Base-by-base conservation (phyloP, 169 alveolate genomes). In the Cyclospora cayetanensis region DNA sequence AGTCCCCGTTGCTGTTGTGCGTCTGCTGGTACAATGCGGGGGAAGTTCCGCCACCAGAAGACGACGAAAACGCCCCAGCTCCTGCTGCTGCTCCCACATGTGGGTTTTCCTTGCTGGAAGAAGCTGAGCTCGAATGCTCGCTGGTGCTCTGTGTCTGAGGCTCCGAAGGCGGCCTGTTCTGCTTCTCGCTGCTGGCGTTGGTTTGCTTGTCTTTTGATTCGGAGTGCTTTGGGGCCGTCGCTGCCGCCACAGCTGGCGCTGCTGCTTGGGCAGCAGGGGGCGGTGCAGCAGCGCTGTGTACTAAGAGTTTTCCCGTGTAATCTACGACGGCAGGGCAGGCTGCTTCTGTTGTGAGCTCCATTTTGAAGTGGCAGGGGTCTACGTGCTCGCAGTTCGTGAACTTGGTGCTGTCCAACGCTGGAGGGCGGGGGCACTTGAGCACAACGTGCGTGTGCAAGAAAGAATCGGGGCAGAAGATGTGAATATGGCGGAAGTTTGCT, bases 311-410 rank as follows among this genome's bases (percentile, higher is more conserved):
- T 66, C 50, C n/a, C 25, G 18, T 25, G 43, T 43, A 77, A 50
- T 77, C 68, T 12, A 77, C 70, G 27, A 37, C 50, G 0, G 70
- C 29, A 46, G 87, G 87, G 70, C 87, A 77, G 15, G 87, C 87
- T 37, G 87, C 87, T 27, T 46, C 27, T 15, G 87, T 27, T 9
- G 87, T 25, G 50, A 77, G 1, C 52, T 27, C 70, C 87, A 77
- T 77, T 43, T 25, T 29, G 68, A 77, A 77, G 9, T 3, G 11
- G 70, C 87, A 77, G 22, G 87, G 87, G 31, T 79, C 89, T 1
- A 63, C 34, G 55, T 79, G 89, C 34, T 79, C 89, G 25, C 89
- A 79, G 50, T 31, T 35, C 9, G 46, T 74, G 25, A 79, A 52
- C n/a, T 50, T 79, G 53, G 74, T 79, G 34, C 43, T 41, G 1